Evolutionary conservation across 2,329 filamentous ascomycete species (phyloP), one percentile per base, ranked within the genome.

Genomic region (Aspergillus jensenii): DNA sequence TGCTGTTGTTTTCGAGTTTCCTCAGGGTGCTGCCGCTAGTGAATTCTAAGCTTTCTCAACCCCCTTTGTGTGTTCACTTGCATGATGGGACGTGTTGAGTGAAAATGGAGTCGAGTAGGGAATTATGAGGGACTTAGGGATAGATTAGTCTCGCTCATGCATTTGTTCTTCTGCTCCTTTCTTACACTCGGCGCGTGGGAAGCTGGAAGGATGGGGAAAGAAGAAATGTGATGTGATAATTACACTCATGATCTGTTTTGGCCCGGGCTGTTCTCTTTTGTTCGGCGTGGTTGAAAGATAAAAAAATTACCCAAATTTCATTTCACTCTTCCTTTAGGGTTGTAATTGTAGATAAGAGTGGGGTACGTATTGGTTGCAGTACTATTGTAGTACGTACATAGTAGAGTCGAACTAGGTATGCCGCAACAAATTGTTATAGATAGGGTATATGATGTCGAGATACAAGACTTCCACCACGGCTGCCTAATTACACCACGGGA

Each of bases 1-100:
- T 83, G 87, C 87, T 78, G 95, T 98, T 79, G 87, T 88, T 82
- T 99, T 99, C 78, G 95, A 99, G 88, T 99, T 99, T 88, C 95
- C 95, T 74, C 90, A 96, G 85, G 85, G 85, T 77, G 84, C 84
- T 76, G 80, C 84, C 76, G 80, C 83, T 75, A 74, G 86, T 71
- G 93, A 96, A 78, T 96, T 90, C 83, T 96, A 95, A 84, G 84
- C 74, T 45, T 40, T 27, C 25, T 52, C 25, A 9, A 9, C 7
- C 40, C 21, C 35, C 7, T 14, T 21, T 43, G 14, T 37, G 31
- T 37, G n/a, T 19, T 37, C 11, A 19, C 21, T 6, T 39, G 35
- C n/a, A 43, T 43, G 6, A 43, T 11, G 17, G 31, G 46, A 48
- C 35, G 35, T 37, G 35, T 6, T n/a, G 25, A 48, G 46, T 19